These are phyloP conservation scores for Gamarada debralockiae DNA, from an alignment of 495 filamentous ascomycete species.

Conservation along the genomic window DNA sequence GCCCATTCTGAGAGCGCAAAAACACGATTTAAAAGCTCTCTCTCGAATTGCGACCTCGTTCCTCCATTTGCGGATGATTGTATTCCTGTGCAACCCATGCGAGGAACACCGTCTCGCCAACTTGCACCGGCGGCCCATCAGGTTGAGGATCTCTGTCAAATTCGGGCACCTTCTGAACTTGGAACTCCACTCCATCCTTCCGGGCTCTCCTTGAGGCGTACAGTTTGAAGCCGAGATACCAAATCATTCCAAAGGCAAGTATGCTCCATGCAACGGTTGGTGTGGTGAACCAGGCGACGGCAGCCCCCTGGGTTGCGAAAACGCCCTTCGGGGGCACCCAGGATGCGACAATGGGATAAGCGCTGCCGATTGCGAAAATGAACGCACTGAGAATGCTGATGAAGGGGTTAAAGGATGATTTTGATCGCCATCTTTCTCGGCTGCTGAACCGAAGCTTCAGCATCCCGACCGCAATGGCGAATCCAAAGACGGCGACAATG, in stretches of 20 bases:
- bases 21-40: conserved; percentile 10
- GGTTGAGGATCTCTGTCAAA: conserved; percentile 11
- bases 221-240: conserved; percentile 11
- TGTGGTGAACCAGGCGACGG: conserved; percentile 13
- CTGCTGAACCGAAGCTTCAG: conserved; percentile 9
- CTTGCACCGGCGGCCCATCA: conserved; percentile 11
- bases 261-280: conserved; percentile 14
- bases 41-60: conserved; percentile 1
- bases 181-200: conserved; percentile 12
- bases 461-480: conserved; percentile 13
- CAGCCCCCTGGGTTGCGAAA: not conserved
- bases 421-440: conserved; percentile 1
- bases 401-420: conserved; percentile 11
- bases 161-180: conserved; percentile 6
- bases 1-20: too few relatives aligned
- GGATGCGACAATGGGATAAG: conserved; percentile 14
- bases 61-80: not conserved
- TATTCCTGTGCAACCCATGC: conserved; percentile 13
- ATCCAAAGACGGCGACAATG: conserved; percentile 12
- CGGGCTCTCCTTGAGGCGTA: conserved; percentile 3
- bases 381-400: conserved; percentile 12
- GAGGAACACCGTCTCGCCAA: conserved; percentile 10
- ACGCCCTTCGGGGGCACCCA: conserved; percentile 15
- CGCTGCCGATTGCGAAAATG: conserved; percentile 14
- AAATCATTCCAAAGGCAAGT: conserved; percentile 7